Percentiles rank a stretch among this genome's conserved stretches.
phyloP scores from a whole-genome alignment of 352 stramenopile genomes.

The Peronospora destructor region DNA sequence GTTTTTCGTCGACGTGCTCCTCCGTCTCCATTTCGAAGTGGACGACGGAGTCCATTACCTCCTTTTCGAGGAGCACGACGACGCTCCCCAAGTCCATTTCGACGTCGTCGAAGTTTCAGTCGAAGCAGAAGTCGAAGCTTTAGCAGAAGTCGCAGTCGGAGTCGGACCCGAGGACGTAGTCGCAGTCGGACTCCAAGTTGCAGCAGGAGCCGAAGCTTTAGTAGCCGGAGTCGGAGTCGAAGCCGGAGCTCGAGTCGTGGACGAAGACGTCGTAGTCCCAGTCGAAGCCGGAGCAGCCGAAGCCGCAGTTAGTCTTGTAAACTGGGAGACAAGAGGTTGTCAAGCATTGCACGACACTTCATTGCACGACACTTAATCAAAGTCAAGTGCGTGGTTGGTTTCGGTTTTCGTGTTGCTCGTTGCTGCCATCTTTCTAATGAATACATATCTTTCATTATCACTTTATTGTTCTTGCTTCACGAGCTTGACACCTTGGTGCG shows the following conservation, averaged over 20 bases:
- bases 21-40: conserved; percentile 34
- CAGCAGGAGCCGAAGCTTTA: conserved; percentile 22
- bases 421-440: conserved; percentile 22
- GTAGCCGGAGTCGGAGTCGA: conserved; percentile 28
- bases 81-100: conserved; percentile 32
- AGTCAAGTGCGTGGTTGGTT: no score
- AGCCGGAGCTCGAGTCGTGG: conserved; percentile 32
- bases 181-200: conserved; percentile 26
- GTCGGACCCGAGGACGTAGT: conserved; percentile 19
- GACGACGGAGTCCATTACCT: conserved; percentile 18
- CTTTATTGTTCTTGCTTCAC: conserved; percentile 8
- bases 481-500: conserved; percentile 21
- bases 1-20: conserved; percentile 30
- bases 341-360: conserved; percentile 17
- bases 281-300: conserved; percentile 21
- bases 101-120: conserved; percentile 27
- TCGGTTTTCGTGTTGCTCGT: background rate
- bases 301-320: conserved; percentile 20
- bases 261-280: conserved; percentile 18
- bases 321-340: background rate
- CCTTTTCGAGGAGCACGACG: conserved; percentile 22
- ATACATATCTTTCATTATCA: conserved; percentile 18
- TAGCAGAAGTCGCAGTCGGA: conserved; percentile 19
- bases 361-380: no score
- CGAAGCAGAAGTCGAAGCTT: conserved; percentile 25